Base-by-base conservation (phyloP, 1,139 yeast genomes). In the Magnusiomyces fungicola region DNA sequence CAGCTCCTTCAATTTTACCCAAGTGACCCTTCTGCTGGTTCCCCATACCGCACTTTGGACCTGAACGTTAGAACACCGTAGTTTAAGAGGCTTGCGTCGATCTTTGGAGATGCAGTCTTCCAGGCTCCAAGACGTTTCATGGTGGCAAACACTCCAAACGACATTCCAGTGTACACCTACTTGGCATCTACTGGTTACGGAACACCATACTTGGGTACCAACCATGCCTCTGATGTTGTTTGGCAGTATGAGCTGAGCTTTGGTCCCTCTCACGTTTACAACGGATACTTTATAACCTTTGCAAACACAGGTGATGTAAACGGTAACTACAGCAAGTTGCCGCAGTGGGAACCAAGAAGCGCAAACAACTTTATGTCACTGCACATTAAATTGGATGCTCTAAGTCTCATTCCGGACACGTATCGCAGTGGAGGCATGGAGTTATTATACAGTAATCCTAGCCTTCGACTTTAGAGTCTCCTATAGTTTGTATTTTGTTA, bases 41-140 rank as follows among this genome's bases (percentile, higher is more conserved):
- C 58, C 4, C 62, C 62, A 5, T 58, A 49, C 49, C 41, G 55
- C 18, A 56, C 61, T 3, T 57, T 55, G 2, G 27, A 19, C 23
- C n/a, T 23, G 27, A 43, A 47, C 36, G 45, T 45, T 3, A 19
- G 47, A 4, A 53, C 48, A 34, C 55, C 57, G 1, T 51, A 56
- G 42, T 56, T 30, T 43, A 58, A 58, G 48, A 51, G 61, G 19
- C 22, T 55, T 2, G 56, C 58, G 3, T 52, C 61, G n/a, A 22
- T 57, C 16, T 32, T 58, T 0, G 54, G 55, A 4, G 61, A 58
- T 43, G 6, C 54, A 12, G 38, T 55, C 18, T 56, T 58, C 44
- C 55, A 56, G 23, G 51, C 56, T 50, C 60, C 61, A 2, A 45
- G 61, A 5, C 48, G 60, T 10, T 37, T 34, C 30, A 21, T 56